phyloP scores from a whole-genome alignment of 2,329 filamentous ascomycete genomes.

The Colletotrichum tanaceti region DNA sequence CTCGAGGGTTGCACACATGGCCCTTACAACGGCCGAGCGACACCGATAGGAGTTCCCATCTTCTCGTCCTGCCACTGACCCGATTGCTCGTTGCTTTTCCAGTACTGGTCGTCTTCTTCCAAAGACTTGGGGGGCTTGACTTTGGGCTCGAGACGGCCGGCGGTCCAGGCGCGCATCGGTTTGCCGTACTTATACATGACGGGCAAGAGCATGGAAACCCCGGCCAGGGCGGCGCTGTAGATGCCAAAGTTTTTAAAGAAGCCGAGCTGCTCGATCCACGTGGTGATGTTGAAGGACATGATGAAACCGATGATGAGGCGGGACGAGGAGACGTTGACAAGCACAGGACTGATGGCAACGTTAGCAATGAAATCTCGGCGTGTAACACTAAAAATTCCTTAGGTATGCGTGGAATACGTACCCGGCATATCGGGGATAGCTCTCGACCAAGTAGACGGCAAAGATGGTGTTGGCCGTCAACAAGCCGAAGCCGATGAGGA shows the following conservation, averaged over 20 bases:
- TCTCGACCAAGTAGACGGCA: slow-evolving; percentile 51
- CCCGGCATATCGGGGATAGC: slow-evolving; percentile 46
- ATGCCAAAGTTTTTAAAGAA: slow-evolving; percentile 48
- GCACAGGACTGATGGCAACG: slow-evolving; percentile 45
- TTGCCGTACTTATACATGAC: slow-evolving; percentile 45
- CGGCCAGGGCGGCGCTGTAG: slow-evolving; percentile 49
- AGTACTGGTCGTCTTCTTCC: slow-evolving; percentile 41
- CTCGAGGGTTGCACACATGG: background rate
- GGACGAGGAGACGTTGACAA: slow-evolving; percentile 51
- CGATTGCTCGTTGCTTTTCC: slow-evolving; percentile 34
- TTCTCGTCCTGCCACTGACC: slow-evolving; percentile 40
- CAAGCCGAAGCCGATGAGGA: slow-evolving; percentile 47
- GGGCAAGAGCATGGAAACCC: slow-evolving; percentile 47
- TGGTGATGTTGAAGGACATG: slow-evolving; percentile 46
- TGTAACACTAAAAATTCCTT: too few relatives aligned
- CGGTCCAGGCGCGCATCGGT: slow-evolving; percentile 41
- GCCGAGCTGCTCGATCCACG: slow-evolving; percentile 47
- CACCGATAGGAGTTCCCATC: slow-evolving; percentile 27
- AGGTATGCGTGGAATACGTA: slow-evolving; percentile 10
- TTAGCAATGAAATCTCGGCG: slow-evolving; percentile 3
- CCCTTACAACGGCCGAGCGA: slow-evolving; percentile 26
- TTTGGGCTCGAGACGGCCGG: slow-evolving; percentile 34
- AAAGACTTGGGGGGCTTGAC: slow-evolving; percentile 31
- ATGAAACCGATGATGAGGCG: slow-evolving; percentile 49
- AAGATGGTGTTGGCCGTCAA: slow-evolving; percentile 46